Percentiles rank a stretch among this genome's conserved stretches.
phyloP scores from a whole-genome alignment of 176 grass and related monocot species.

The Lolium multiflorum region DNA sequence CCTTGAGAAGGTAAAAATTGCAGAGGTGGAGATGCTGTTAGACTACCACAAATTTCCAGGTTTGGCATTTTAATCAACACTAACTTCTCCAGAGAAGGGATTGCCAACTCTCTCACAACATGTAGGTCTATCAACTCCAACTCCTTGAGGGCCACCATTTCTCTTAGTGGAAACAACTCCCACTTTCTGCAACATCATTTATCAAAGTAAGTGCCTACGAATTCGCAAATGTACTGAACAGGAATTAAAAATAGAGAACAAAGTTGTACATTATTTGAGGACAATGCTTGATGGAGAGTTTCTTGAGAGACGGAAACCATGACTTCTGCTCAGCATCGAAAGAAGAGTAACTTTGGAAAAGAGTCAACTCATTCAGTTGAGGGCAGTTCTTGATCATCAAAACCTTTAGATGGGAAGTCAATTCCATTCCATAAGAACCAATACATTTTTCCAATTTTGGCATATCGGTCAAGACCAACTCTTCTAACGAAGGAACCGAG shows the following conservation, averaged over 20 bases:
- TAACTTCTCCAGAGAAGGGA: constrained; percentile 42
- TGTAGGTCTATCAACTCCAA: constrained; percentile 41
- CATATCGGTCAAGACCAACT: constrained; percentile 23
- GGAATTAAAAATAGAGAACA: not conserved
- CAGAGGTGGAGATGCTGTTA: not conserved
- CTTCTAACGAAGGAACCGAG: constrained; percentile 38
- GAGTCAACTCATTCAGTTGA: constrained; percentile 19
- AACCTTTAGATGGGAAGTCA: not conserved
- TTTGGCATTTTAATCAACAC: constrained; percentile 29
- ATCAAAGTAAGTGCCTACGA: constrained; percentile 5
- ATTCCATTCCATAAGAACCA: not conserved
- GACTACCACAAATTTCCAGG: constrained; percentile 38
- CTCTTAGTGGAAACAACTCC: constrained; percentile 17
- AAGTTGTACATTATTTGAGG: constrained; percentile 1
- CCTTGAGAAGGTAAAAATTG: not conserved
- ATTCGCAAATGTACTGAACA: not conserved
- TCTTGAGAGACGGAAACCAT: constrained; percentile 31
- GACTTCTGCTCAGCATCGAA: not conserved
- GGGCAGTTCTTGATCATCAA: constrained; percentile 12
- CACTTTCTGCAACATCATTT: constrained; percentile 26
- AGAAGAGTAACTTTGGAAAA: constrained; percentile 1
- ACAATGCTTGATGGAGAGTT: constrained; percentile 38
- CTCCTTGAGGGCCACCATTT: constrained; percentile 22
- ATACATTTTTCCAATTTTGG: constrained; percentile 41
- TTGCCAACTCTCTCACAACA: not conserved